Base-by-base conservation (phyloP, 2,329 filamentous ascomycete species). In the Celoporthe dispersa region DNA sequence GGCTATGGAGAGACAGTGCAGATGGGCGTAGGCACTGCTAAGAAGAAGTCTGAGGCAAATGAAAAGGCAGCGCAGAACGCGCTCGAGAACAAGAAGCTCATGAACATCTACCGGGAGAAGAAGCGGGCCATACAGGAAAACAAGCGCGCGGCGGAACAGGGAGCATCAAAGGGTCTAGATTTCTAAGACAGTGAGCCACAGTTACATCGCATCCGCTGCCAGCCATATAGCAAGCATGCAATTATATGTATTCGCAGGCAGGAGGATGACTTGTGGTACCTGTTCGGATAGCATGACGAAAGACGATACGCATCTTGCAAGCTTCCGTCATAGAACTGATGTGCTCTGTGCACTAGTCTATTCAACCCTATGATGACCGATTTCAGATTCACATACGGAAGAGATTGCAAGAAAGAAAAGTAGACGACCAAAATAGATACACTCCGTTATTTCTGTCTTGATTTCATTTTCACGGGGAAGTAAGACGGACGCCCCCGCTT, bases 31-130 rank as follows among this genome's bases (percentile, higher is more conserved):
- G 92, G 91, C 0, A 86, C 85, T 41, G 92, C 87, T 1, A 80
- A 88, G 72, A 88, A 86, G 68, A 94, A 94, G 80, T 88, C 87
- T 69, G 90, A 93, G 69, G 92, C 92, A 1, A 90, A 90, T 0
- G 82, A 86, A 19, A 89, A 87, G 73, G 92, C 92, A 1, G 92
- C 92, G 0, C 79, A 82, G 57, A 82, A 84, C 73, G 91, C 90
- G 0, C 75, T 94, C 77, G 82, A 85, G 57, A 90, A 93, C 76
- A 90, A 89, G 77, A 91, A 90, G 75, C 74, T 92, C 73, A 87
- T 90, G 63, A 84, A 84, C 72, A 76, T 79, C 33, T 85, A 85
- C 53, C 75, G 78, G 31, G 80, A 82, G 31, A 86, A 85, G 76
- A 89, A 86, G 79, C 68, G 65, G 39, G 14, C 62, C 60, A 64